Evolutionary conservation across 2,329 filamentous ascomycete species (phyloP), one percentile per base, ranked within the genome.

Genomic region (Trichoderma lentiforme): DNA sequence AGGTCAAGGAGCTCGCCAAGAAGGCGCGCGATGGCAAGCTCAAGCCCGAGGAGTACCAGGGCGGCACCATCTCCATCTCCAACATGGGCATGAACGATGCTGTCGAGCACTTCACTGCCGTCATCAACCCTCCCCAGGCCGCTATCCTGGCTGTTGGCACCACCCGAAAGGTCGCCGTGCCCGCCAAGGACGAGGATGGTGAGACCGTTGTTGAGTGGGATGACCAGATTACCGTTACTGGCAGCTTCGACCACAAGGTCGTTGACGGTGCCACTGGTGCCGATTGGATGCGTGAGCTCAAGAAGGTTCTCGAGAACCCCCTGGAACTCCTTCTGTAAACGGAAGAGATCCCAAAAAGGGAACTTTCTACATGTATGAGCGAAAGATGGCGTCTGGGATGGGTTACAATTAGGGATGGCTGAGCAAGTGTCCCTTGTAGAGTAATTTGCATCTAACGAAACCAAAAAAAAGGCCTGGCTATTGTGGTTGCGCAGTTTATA

Each of bases 71-170:
- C 86, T 98, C 95, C 83, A 98, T 99, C 85, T 97, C 93, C 86
- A 99, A 99, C 90, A 97, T 99, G 96, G 96, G 96, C 84, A 99
- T 99, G 96, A 99, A 99, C 89, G 81, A 91, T 62, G 95, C 96
- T 65, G 92, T 99, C 74, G 95, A 98, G 85, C 90, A 95, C 82
- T 99, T 99, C 86, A 98, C 96, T 67, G 96, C 96, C 77, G 93
- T 99, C 80, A 97, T 99, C 89, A 99, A 99, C 90, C 96, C 97
- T 76, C 96, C 96, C 69, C 97, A 99, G 87, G 93, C 96, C 70
- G 92, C 91, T 80, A 99, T 99, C 82, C 88, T 99, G 75, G 95
- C 96, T 70, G 93, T 99, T 73, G 96, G 97, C 79, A 97, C 94
- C 76, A 94, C 93, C 78, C 93, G 93, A 86, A 98, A 98, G 92